A percentile compares a stretch with the other conserved stretches of the same genome.
These are phyloP conservation scores for Amphibolis antarctica DNA, from an alignment of 106 monocot genomes.

Conservation along the genomic window DNA sequence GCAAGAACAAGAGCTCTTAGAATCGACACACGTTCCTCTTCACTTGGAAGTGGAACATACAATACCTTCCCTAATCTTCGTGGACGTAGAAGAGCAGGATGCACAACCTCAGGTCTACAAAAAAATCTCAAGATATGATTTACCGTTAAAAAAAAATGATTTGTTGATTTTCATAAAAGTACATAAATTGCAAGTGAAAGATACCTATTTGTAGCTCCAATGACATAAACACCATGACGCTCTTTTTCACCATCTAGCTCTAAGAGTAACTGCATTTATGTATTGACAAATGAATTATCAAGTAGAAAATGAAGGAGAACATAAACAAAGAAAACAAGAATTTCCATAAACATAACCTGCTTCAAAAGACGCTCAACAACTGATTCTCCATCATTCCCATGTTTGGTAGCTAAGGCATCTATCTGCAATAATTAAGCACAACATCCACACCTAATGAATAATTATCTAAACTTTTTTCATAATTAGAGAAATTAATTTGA, in stretches of 20 bases:
- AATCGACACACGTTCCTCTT: slow-evolving; percentile 10
- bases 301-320: background rate
- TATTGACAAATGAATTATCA: background rate
- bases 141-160: too few species aligned
- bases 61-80: slow-evolving; percentile 18
- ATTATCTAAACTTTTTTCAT: background rate
- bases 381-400: slow-evolving; percentile 73
- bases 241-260: slow-evolving; percentile 92
- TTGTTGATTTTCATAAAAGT: background rate
- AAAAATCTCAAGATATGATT: background rate
- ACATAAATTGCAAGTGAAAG: background rate
- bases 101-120: slow-evolving; percentile 13
- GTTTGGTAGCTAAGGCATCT: slow-evolving; percentile 78
- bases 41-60: slow-evolving; percentile 18
- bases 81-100: slow-evolving; percentile 16
- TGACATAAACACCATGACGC: slow-evolving; percentile 70
- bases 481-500: background rate
- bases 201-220: slow-evolving; percentile 96
- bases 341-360: slow-evolving; percentile 36
- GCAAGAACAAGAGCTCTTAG: slow-evolving; percentile 13
- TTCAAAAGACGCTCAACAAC: slow-evolving; percentile 68
- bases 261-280: slow-evolving; percentile 46
- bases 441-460: background rate
- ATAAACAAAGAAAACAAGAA: background rate
- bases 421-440: slow-evolving; percentile 28